These are phyloP conservation scores for Pholiota conissans DNA, from an alignment of 768 basidiomycete species.

Conservation along the genomic window DNA sequence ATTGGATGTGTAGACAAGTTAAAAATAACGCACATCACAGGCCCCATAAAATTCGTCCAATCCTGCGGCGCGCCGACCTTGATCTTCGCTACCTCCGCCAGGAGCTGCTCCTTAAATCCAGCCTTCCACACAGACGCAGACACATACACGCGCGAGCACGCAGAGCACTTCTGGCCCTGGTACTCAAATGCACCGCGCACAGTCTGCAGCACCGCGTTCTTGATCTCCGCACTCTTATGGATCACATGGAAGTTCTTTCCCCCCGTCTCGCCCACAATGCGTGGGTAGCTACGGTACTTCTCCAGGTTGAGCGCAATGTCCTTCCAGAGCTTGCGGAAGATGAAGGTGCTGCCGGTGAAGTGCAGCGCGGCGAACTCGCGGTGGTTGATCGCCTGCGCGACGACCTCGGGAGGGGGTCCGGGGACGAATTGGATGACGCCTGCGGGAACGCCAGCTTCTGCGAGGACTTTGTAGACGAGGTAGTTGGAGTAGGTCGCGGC, in stretches of 20 bases:
- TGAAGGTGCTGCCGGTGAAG: conserved; percentile 93
- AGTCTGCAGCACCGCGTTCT: conserved; percentile 87
- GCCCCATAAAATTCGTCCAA: conserved; percentile 89
- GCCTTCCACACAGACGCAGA: conserved; percentile 80
- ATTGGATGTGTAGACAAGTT: neutral
- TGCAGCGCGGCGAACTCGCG: conserved; percentile 84
- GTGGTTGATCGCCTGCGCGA: conserved; percentile 80
- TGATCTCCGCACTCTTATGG: conserved; percentile 83
- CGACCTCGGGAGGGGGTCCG: conserved; percentile 82
- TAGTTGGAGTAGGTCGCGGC: conserved; percentile 96
- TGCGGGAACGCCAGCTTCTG: conserved; percentile 92
- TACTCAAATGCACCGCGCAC: conserved; percentile 94
- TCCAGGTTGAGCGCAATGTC: conserved; percentile 89
- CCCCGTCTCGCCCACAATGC: conserved; percentile 97
- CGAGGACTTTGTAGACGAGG: conserved; percentile 84
- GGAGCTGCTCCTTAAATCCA: conserved; percentile 82
- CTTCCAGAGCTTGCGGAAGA: conserved; percentile 97
- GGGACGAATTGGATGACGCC: conserved; percentile 98
- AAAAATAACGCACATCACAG: conserved; percentile 72
- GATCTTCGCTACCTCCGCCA: conserved; percentile 79
- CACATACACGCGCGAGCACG: conserved; percentile 89
- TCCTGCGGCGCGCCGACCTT: conserved; percentile 77
- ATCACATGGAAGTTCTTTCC: conserved; percentile 99
- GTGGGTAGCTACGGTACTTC: conserved; percentile 84
- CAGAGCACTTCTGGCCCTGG: conserved; percentile 98